These are phyloP conservation scores for Darksidea phi DNA, from an alignment of 495 filamentous ascomycete species.

Conservation along the genomic window DNA sequence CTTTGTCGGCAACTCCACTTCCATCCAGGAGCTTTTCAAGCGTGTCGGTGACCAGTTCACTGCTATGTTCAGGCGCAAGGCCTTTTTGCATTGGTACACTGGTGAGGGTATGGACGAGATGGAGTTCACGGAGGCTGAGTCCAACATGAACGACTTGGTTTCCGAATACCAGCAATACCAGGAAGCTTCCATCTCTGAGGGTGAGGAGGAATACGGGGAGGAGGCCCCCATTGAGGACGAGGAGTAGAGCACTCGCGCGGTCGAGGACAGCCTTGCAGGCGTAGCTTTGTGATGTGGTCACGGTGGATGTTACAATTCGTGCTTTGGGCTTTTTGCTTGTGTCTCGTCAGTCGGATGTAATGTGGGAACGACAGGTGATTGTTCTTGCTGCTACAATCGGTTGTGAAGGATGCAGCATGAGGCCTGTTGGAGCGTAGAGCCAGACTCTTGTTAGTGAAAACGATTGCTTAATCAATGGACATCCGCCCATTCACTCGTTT, in stretches of 20 bases:
- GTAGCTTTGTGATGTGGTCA: constrained; percentile 8
- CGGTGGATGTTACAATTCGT: constrained; percentile 4
- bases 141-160: constrained; percentile 99
- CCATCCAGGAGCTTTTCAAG: constrained; percentile 99
- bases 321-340: constrained; percentile 16
- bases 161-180: constrained; percentile 99
- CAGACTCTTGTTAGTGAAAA: constrained; percentile 27
- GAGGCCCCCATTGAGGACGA: constrained; percentile 53
- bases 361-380: constrained; percentile 2
- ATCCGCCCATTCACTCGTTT: not conserved
- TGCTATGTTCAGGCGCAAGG: constrained; percentile 99
- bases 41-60: constrained; percentile 99
- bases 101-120: constrained; percentile 99
- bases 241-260: constrained; percentile 41
- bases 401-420: constrained; percentile 10
- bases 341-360: not conserved
- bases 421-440: constrained; percentile 21
- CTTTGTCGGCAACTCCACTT: constrained; percentile 98
- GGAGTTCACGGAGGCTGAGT: constrained; percentile 99
- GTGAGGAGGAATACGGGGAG: constrained; percentile 67
- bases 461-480: constrained; percentile 7
- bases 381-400: not conserved
- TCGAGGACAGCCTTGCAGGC: constrained; percentile 9
- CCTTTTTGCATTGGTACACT: constrained; percentile 99
- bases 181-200: constrained; percentile 84